phyloP scores from a whole-genome alignment of 768 basidiomycete species.

The Lactarius pseudohatsudake region DNA sequence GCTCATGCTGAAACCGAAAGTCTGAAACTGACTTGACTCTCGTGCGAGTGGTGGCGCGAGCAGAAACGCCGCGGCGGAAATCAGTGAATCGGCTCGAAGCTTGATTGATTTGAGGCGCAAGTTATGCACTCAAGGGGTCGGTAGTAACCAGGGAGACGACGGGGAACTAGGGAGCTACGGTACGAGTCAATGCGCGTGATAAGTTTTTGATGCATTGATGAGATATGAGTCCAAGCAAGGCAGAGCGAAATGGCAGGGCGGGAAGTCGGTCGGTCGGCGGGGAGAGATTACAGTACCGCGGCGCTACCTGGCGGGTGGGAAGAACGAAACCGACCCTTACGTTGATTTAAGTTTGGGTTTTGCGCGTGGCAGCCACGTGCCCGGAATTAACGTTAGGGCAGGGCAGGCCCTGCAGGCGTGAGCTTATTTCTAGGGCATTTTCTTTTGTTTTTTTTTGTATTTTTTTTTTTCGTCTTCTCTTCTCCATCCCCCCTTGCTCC shows the following conservation, averaged over 20 bases:
- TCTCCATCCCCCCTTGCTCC: slow-evolving; percentile 12
- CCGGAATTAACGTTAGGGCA: slow-evolving; percentile 10
- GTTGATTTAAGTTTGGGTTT: neutral
- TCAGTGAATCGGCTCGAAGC: neutral
- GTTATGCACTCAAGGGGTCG: neutral
- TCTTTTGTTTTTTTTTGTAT: neutral
- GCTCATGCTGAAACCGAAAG: neutral
- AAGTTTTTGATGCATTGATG: slow-evolving; percentile 1
- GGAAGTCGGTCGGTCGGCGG: neutral
- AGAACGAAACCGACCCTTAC: neutral
- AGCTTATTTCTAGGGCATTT: neutral
- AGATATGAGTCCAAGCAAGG: neutral
- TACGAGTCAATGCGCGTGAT: neutral
- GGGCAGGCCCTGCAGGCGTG: neutral
- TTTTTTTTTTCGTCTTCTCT: neutral
- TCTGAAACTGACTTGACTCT: slow-evolving; percentile 2
- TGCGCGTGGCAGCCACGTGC: slow-evolving; percentile 16
- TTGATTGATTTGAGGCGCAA: neutral
- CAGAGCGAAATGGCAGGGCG: neutral
- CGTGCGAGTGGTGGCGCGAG: slow-evolving; percentile 5
- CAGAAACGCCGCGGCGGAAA: neutral
- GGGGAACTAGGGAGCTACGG: neutral
- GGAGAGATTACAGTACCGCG: neutral
- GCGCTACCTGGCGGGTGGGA: neutral
- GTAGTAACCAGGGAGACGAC: neutral